Base-by-base conservation (phyloP, 2,329 filamentous ascomycete species). In the Dactylella cylindrospora region DNA sequence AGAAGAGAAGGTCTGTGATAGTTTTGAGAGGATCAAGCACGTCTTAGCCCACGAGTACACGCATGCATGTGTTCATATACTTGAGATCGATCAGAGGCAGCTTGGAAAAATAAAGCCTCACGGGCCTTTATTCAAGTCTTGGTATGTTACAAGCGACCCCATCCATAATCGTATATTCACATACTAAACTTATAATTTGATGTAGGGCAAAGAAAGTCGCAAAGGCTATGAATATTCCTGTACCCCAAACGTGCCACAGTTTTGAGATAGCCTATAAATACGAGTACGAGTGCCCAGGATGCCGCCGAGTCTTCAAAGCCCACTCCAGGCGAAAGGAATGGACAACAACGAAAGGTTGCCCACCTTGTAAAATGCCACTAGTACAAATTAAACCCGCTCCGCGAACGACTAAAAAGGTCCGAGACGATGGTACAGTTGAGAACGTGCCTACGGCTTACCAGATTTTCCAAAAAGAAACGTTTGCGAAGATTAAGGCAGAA, bases 301-400 rank as follows among this genome's bases (percentile, higher is more conserved):
- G 57, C 49, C 20, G 26, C 12, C 35, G 38, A 13, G 19, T 62
- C n/a, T 62, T 54, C 13, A 54, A 35, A 13, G 57, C 57, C 12
- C 57, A 62, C 20, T 54, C 49, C 19, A 15, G 57, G 10, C 53
- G 50, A 38, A 46, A 46, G 25, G 49, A 52, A 12, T 62, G 57
- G 57, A 54, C 49, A 15, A 54, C 57, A 2, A 44, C 49, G 2
- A 54, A 50, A 33, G 57, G 57, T 3, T 62, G 57, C 13, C 49
- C 53, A 32, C 35, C 13, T 5, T 62, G 57, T 33, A 38, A 31
- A 9, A 32, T 53, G 1, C 49, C 57, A 6, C 29, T 62, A 1
- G 49, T 62, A 19, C 57, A 62, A 8, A 62, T 62, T 12, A 62
- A 62, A 29, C 57, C 57, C 2, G 57, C 54, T 1, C 57, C 57